Base-by-base conservation (phyloP, 2,329 filamentous ascomycete genomes). In the Trichoderma endophyticum region DNA sequence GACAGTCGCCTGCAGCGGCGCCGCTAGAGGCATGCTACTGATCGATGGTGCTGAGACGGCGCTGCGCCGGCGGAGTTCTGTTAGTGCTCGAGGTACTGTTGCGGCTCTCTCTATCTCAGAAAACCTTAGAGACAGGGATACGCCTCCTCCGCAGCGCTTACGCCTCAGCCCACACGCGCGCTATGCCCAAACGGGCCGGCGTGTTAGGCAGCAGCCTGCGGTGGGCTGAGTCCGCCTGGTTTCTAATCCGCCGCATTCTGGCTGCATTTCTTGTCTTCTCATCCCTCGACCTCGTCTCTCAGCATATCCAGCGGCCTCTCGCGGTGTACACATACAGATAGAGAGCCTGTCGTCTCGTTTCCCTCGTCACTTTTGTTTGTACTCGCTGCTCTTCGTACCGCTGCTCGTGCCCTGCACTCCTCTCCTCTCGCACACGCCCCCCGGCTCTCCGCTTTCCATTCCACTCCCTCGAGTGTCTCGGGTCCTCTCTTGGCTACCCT, bases 151-250 rank as follows among this genome's bases (percentile, higher is more conserved):
- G 32, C 73, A 57, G 59, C 65, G 71, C 70, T 70, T 64, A 39
- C 70, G 71, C 71, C 72, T 71, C 73, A 75, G 71, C 70, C 67
- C 63, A 51, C 66, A 63, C 43, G 18, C 28, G 60, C 73, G 66
- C 75, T 76, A 75, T 56, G 65, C 74, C 72, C 3, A 8, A 68
- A 73, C 56, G 24, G 73, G 21, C 3, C 39, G 34, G 56, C 24
- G 9, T 74, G 72, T 62, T 62, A 76, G 76, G 76, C 76, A 77
- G 76, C 76, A 76, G 73, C 74, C 72, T 73, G 30, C 70, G 65
- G 72, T 73, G 73, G 70, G 75, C 74, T 75, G 73, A 73, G 70
- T 63, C 72, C 56, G 73, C 72, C 73, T 59, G 73, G 54, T 64
- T 73, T 67, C 74, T 71, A 70, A 71, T 69, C 74, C 57, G 60